Evolutionary conservation across 2,329 filamentous ascomycete species (phyloP), one percentile per base, ranked within the genome.

Genomic region (Hymenotorrendiella dingleyae): DNA sequence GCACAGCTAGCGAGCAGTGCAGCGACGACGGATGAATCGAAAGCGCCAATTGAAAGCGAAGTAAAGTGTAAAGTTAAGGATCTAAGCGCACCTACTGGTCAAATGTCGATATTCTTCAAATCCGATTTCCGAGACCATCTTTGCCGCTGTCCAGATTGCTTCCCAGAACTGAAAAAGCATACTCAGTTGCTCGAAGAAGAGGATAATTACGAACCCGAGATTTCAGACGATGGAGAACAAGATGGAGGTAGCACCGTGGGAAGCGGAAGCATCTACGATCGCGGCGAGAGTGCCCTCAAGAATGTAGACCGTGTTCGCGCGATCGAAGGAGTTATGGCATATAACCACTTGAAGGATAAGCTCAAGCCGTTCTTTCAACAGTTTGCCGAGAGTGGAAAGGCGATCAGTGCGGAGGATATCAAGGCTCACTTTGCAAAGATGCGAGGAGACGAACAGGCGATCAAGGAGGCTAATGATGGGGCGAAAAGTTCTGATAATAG

Each of bases 241-340:
- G 68, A 73, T 26, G 71, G 70, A 30, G 73, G 69, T 22, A 78
- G 73, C 4, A 80, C 76, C 2, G 71, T 78, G 4, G 85, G 86
- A 37, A 90, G 86, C 24, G 86, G 86, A 34, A 93, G 85, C 50
- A 72, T 98, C 2, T 80, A 94, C 24, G 90, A 97, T 37, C 86
- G 89, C 14, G 93, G 93, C 35, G 93, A 98, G 67, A 91, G 87
- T 36, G 91, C 90, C 0, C 74, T 98, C 21, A 88, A 82, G 61
- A 94, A 88, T 56, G 82, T 98, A 43, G 93, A 98, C 61, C 85
- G 93, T 2, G 91, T 97, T 6, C 76, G 83, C 11, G 93, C 93
- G 4, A 95, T 98, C 43, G 86, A 98, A 63, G 93, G 93, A 12
- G 91, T 94, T 34, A 96, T 97, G 89, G 91, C 90, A 0, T 98